Percentiles rank a stretch among this genome's conserved stretches.
These are phyloP conservation scores for Colletotrichum sp. DNA, from an alignment of 2,329 filamentous ascomycete species.

Conservation along the genomic window DNA sequence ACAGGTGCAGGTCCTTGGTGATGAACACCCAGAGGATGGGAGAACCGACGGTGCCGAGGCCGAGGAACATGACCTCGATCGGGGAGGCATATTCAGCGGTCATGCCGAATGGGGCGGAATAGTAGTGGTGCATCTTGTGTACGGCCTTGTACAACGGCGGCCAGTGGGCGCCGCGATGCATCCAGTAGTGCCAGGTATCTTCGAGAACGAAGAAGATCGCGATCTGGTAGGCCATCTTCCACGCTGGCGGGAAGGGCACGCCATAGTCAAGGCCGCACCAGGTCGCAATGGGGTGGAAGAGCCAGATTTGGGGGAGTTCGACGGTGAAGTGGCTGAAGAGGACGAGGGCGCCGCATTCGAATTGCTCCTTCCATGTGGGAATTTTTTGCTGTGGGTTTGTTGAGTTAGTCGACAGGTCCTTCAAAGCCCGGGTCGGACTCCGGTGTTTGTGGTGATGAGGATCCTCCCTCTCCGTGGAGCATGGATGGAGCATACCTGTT, in stretches of 20 bases:
- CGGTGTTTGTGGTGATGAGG: neutral
- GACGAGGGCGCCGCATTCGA: slow-evolving; percentile 90
- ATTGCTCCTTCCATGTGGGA: slow-evolving; percentile 89
- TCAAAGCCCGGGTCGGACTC: neutral
- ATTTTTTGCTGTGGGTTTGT: slow-evolving; percentile 67
- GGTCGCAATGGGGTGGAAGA: slow-evolving; percentile 96
- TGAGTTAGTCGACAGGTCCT: neutral
- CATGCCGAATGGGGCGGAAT: slow-evolving; percentile 96
- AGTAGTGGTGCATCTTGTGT: slow-evolving; percentile 99
- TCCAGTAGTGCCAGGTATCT: slow-evolving; percentile 99
- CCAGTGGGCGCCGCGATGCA: slow-evolving; percentile 91
- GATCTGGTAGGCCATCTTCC: slow-evolving; percentile 90
- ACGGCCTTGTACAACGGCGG: slow-evolving; percentile 94
- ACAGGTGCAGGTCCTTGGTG: slow-evolving; percentile 86
- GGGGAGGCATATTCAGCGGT: slow-evolving; percentile 98
- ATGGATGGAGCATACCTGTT: slow-evolving; percentile 65
- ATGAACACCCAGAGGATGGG: slow-evolving; percentile 85
- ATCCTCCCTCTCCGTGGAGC: neutral
- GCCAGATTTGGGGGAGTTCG: slow-evolving; percentile 97
- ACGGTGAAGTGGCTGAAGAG: slow-evolving; percentile 96
- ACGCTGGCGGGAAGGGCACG: slow-evolving; percentile 85
- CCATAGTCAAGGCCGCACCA: slow-evolving; percentile 87
- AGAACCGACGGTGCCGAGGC: slow-evolving; percentile 80
- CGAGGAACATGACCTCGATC: slow-evolving; percentile 95
- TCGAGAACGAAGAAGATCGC: slow-evolving; percentile 94